Base-by-base conservation (phyloP, 164 flowering plant genomes). In the Chimonanthus salicifolius region DNA sequence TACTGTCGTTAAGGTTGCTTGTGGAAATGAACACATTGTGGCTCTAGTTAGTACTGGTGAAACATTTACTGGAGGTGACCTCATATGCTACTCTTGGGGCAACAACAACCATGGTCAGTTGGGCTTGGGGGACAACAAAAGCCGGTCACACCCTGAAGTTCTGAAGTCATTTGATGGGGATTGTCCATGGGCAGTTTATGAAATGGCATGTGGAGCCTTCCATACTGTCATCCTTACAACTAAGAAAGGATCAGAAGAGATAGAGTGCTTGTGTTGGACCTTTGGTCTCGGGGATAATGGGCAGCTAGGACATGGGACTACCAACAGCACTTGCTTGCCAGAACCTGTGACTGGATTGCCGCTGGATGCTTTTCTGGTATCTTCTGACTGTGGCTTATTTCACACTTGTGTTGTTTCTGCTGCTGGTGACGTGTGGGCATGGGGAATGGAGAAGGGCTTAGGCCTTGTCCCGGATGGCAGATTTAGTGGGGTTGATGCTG, bases 381-480 rank as follows among this genome's bases (percentile, higher is more conserved):
- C 98, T 48, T 83, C 91, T 18, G 97, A 85, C 71, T 94, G 98
- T 84, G 97, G 98, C 49, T 78, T 94, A 47, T 92, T 92, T 75
- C 97, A 94, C 72, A 94, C 98, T 0, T 88, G 92, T 78, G 90
- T 87, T 49, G 92, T 87, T 75, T 86, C 95, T 15, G 85, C 87
- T 0, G 84, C 79, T 5, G 97, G 98, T 54, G 89, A 89, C 62
- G 95, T 92, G 58, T 90, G 97, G 97, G 85, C 96, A 51, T 94
- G 98, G 98, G 97, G 98, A 54, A 94, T 94, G 98, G 95, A 88
- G 82, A 92, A 80, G 73, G 98, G 98, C 33, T 89, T 89, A 67
- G 98, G 98, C 49, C 78, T 94, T 49, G 92, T 92, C 77, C 98
- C 98, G 21, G 88, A 87, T 78, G 92, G 88, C 64, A 84, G 85